Percentiles rank a stretch among this genome's conserved stretches.
Conservation (phyloP, 164 flowering plant species). For the Liriodendron chinense region DNA sequence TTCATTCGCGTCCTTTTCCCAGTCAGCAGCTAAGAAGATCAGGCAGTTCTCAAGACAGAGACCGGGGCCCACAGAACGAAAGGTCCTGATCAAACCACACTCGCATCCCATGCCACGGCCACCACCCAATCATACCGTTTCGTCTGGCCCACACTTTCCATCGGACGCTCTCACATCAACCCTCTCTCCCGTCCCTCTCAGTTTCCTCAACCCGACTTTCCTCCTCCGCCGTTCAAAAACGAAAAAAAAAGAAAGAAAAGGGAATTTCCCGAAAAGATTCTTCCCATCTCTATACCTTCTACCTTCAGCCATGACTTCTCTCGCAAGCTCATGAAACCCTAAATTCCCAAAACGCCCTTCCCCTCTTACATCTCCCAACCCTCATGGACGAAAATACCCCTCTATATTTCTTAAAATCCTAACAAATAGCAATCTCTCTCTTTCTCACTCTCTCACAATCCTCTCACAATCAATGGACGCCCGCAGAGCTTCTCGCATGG, state of each 20-base stretch:
- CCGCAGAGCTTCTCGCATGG: slow-evolving; percentile 44
- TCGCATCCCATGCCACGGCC: too few relatives aligned
- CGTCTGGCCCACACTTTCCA: too few relatives aligned
- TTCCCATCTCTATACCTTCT: neutral
- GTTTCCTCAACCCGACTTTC: neutral
- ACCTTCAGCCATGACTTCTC: neutral
- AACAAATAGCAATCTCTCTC: neutral
- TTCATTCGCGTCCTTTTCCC: neutral
- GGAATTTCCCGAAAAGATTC: neutral
- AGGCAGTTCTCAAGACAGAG: neutral
- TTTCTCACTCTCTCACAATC: slow-evolving; percentile 5
- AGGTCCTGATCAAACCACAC: too few relatives aligned
- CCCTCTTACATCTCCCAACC: neutral
- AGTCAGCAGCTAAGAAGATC: neutral
- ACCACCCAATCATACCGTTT: too few relatives aligned
- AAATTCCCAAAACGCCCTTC: neutral
- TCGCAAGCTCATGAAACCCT: neutral
- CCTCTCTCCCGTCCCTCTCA: neutral
- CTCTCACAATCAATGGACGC: slow-evolving; percentile 42
- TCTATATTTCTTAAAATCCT: neutral
- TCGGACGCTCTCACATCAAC: too few relatives aligned
- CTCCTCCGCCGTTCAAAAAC: neutral
- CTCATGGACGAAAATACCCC: slow-evolving; percentile 10
- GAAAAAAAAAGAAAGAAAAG: neutral
- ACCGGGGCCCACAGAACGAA: neutral